These are phyloP conservation scores for Primulina tabacum DNA, from an alignment of 257 asterid genomes.

Conservation along the genomic window DNA sequence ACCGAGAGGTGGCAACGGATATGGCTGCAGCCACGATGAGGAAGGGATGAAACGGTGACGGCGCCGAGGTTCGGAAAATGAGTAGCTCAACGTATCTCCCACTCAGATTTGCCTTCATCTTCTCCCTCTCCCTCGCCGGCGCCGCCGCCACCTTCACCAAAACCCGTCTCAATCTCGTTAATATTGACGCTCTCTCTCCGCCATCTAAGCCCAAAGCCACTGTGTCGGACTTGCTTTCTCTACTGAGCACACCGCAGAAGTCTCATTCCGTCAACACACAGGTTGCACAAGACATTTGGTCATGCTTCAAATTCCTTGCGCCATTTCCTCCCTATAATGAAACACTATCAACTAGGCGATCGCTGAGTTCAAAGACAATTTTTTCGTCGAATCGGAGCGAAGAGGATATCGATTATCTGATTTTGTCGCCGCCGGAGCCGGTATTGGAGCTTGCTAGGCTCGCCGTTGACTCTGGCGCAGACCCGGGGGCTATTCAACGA, in stretches of 20 bases:
- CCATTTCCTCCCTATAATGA: slow-evolving; percentile 39
- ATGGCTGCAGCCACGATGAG: too few species aligned
- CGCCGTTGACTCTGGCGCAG: slow-evolving; percentile 76
- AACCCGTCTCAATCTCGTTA: slow-evolving; percentile 22
- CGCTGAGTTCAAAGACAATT: slow-evolving; percentile 27
- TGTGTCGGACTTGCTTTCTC: slow-evolving; percentile 63
- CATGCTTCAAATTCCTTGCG: slow-evolving; percentile 77
- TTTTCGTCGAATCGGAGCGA: slow-evolving; percentile 8
- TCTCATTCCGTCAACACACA: slow-evolving; percentile 55
- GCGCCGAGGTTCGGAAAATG: neutral
- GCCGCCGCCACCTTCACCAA: slow-evolving; percentile 38
- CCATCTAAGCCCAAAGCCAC: slow-evolving; percentile 56
- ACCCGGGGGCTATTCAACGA: slow-evolving; percentile 67
- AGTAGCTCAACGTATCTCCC: neutral
- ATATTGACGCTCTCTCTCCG: slow-evolving; percentile 3
- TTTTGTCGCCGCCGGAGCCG: slow-evolving; percentile 70
- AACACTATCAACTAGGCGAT: slow-evolving; percentile 26
- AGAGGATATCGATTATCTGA: slow-evolving; percentile 39
- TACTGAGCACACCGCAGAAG: slow-evolving; percentile 66
- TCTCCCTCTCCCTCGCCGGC: neutral
- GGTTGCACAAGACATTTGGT: slow-evolving; percentile 47
- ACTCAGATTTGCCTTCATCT: neutral
- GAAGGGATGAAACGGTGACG: too few species aligned
- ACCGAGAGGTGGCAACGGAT: too few species aligned
- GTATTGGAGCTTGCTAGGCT: slow-evolving; percentile 85